Evolutionary conservation across 2,329 filamentous ascomycete genomes (phyloP).

Genomic region (Chrysoporthe deuterocubensis): DNA sequence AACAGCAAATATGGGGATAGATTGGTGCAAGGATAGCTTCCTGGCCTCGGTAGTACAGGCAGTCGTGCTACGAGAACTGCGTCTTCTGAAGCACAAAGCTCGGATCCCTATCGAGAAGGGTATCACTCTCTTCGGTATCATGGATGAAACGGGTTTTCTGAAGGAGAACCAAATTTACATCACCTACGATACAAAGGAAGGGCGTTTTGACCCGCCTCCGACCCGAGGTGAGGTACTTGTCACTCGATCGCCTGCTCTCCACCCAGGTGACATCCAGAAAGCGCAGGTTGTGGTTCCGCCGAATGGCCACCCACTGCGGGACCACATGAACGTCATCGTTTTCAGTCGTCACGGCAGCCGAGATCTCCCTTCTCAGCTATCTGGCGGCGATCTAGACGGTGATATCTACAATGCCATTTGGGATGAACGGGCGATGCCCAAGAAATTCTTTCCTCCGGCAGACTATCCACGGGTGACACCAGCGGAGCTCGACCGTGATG

Average conservation of each 20-base stretch:
- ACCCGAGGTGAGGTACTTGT: constrained; percentile 59
- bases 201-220: constrained; percentile 32
- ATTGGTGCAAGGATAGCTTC: constrained; percentile 71
- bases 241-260: constrained; percentile 79
- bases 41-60: constrained; percentile 73
- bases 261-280: constrained; percentile 79
- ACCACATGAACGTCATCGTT: constrained; percentile 73
- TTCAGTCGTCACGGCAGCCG: constrained; percentile 74
- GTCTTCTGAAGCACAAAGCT: constrained; percentile 77
- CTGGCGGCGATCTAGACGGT: constrained; percentile 83
- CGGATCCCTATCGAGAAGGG: constrained; percentile 73
- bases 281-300: constrained; percentile 66
- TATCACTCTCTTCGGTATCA: constrained; percentile 78
- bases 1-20: constrained; percentile 60
- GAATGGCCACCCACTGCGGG: constrained; percentile 59
- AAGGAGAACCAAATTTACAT: constrained; percentile 71
- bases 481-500: constrained; percentile 61
- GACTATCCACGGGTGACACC: constrained; percentile 68
- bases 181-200: constrained; percentile 48
- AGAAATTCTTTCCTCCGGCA: constrained; percentile 57
- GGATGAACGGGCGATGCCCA: constrained; percentile 58
- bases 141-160: constrained; percentile 78
- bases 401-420: constrained; percentile 83
- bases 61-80: constrained; percentile 69
- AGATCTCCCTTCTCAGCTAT: constrained; percentile 78